These are phyloP conservation scores for Triangularia setosa DNA, from an alignment of 2,329 filamentous ascomycete genomes.

Conservation along the genomic window DNA sequence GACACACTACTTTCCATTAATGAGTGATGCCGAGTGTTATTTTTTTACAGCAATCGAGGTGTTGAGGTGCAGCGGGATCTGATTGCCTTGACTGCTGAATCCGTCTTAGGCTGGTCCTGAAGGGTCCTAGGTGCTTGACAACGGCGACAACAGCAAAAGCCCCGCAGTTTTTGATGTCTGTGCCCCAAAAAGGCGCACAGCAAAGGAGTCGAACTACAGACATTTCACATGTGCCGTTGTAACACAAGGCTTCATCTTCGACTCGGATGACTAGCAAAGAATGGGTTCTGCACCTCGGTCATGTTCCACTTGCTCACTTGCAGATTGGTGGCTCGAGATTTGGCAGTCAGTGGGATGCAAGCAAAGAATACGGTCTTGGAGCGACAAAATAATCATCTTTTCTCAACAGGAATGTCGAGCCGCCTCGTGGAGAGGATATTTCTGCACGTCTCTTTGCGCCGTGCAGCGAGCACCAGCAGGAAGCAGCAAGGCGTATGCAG, in stretches of 20 bases:
- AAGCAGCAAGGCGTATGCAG: constrained; percentile 3
- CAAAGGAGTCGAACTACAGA: neutral
- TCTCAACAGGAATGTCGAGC: neutral
- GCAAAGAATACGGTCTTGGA: neutral
- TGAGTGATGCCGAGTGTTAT: neutral
- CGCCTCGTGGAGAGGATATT: neutral
- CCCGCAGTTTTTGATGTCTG: neutral
- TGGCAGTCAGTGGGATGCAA: neutral
- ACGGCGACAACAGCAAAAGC: neutral
- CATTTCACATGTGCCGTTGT: neutral
- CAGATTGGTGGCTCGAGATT: neutral
- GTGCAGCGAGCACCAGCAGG: constrained; percentile 7
- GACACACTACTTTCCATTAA: neutral
- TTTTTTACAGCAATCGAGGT: constrained; percentile 44
- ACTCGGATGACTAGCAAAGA: neutral
- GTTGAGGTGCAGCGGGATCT: constrained; percentile 50
- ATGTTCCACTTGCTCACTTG: neutral
- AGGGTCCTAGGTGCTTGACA: neutral
- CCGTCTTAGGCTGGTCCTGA: neutral
- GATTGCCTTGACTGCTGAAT: neutral
- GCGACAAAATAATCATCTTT: neutral
- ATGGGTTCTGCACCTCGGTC: neutral
- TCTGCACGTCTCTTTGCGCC: constrained; percentile 2
- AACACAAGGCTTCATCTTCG: neutral
- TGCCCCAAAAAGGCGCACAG: neutral